Percentiles rank a stretch among this genome's conserved stretches.
phyloP scores from a whole-genome alignment of 345 rosid genomes.

The Bretschneidera sinensis region DNA sequence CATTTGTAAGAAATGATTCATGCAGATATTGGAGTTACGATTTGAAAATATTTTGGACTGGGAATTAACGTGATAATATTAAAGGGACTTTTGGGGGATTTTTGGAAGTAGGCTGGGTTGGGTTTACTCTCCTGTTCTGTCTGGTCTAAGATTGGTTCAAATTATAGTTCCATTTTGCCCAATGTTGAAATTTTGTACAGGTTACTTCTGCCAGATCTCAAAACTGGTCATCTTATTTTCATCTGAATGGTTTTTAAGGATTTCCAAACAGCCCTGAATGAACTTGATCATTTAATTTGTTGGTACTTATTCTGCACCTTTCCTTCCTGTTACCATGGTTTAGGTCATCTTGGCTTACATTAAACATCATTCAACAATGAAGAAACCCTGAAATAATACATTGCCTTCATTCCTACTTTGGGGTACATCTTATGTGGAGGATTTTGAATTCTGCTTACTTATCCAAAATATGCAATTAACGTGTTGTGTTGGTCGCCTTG shows the following conservation, averaged over 20 bases:
- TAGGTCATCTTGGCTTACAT: not conserved
- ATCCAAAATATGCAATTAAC: not conserved
- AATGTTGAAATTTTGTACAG: not conserved
- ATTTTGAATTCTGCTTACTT: not conserved
- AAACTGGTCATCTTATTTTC: conserved; percentile 1
- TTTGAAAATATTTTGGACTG: not conserved
- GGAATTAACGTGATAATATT: not conserved
- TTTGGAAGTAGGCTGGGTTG: conserved; percentile 1
- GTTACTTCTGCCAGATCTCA: not conserved
- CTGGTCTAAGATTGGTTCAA: not conserved
- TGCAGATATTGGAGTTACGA: not conserved
- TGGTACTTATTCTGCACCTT: not conserved
- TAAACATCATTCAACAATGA: not conserved
- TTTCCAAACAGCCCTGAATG: not conserved
- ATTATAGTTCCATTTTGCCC: not conserved
- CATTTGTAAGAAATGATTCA: not conserved
- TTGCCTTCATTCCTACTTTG: not conserved
- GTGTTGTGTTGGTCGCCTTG: not conserved
- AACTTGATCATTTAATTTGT: not conserved
- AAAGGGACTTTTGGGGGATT: not conserved
- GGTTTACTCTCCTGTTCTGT: conserved; percentile 1
- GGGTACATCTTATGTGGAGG: not conserved
- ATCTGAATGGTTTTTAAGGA: not conserved
- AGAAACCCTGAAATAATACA: not conserved
- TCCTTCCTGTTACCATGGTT: not conserved